These are phyloP conservation scores for Venturia pyrina DNA, from an alignment of 2,329 filamentous ascomycete genomes.

Conservation along the genomic window DNA sequence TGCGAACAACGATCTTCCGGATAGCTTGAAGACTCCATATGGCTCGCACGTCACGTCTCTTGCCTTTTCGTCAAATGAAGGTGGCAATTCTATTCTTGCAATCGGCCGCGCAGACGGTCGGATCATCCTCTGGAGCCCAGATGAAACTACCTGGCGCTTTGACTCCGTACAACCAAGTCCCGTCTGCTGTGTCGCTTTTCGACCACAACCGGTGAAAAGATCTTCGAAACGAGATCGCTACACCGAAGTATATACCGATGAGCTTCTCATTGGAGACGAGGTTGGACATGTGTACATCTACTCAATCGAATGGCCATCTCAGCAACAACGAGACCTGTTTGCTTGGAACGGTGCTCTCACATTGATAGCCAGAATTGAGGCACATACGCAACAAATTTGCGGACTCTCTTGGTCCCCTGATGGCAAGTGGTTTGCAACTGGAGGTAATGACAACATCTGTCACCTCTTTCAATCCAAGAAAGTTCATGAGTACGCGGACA, in stretches of 20 bases:
- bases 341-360: constrained; percentile 71
- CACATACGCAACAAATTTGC: constrained; percentile 85
- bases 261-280: constrained; percentile 80
- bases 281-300: constrained; percentile 78
- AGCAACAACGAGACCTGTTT: constrained; percentile 52
- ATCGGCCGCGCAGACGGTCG: constrained; percentile 71
- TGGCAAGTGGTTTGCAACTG: constrained; percentile 70
- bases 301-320: constrained; percentile 67
- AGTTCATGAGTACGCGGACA: constrained; percentile 33
- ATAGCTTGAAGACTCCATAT: constrained; percentile 43
- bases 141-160: constrained; percentile 61
- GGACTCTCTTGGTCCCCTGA: constrained; percentile 79
- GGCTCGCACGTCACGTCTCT: constrained; percentile 61
- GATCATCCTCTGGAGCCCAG: constrained; percentile 68
- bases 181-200: constrained; percentile 74
- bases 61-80: constrained; percentile 75
- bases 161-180: constrained; percentile 61
- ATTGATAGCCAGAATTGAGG: constrained; percentile 63
- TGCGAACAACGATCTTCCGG: constrained; percentile 52
- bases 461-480: constrained; percentile 65
- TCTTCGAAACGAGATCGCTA: constrained; percentile 40
- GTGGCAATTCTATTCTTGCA: constrained; percentile 70
- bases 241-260: constrained; percentile 57
- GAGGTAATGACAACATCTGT: constrained; percentile 87
- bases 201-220: constrained; percentile 48